A percentile compares a stretch with the other conserved stretches of the same genome.
Conservation (phyloP, 352 stramenopile species). For the Phytophthora nicotianae region DNA sequence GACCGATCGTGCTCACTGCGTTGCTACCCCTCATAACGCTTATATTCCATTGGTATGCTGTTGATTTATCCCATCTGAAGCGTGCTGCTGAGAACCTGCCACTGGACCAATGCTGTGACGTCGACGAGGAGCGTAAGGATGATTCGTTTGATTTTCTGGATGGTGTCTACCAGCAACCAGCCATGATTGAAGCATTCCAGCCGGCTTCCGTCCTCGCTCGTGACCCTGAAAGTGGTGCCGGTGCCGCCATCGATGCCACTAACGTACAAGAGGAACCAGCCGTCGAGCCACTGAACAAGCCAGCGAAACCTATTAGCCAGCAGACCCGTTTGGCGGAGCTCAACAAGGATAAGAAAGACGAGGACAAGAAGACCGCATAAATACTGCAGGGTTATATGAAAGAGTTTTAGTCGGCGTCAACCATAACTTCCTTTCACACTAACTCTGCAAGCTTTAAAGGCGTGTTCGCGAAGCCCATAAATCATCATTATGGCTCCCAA, state of each 20-base stretch:
- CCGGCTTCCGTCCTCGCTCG: conserved; percentile 29
- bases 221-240: conserved; percentile 26
- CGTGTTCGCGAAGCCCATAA: too few relatives aligned
- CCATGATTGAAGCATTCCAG: conserved; percentile 53
- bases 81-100: conserved; percentile 57
- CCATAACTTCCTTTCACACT: too few relatives aligned
- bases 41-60: conserved; percentile 70
- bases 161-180: conserved; percentile 72
- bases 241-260: conserved; percentile 26
- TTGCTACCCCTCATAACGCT: conserved; percentile 59
- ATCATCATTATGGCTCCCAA: too few relatives aligned
- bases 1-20: conserved; percentile 44
- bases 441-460: too few relatives aligned
- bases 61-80: conserved; percentile 54
- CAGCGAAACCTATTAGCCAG: conserved; percentile 33
- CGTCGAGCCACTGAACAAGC: conserved; percentile 24
- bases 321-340: conserved; percentile 47
- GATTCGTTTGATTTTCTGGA: conserved; percentile 67
- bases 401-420: neutral
- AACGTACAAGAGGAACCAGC: conserved; percentile 22
- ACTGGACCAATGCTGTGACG: conserved; percentile 65
- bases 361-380: conserved; percentile 24
- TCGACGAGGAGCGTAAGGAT: conserved; percentile 62
- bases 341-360: conserved; percentile 46
- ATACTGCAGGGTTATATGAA: conserved; percentile 8